Evolutionary conservation across 495 filamentous ascomycete genomes (phyloP), one percentile per base, ranked within the genome.

Genomic region (Glarea lozoyensis): DNA sequence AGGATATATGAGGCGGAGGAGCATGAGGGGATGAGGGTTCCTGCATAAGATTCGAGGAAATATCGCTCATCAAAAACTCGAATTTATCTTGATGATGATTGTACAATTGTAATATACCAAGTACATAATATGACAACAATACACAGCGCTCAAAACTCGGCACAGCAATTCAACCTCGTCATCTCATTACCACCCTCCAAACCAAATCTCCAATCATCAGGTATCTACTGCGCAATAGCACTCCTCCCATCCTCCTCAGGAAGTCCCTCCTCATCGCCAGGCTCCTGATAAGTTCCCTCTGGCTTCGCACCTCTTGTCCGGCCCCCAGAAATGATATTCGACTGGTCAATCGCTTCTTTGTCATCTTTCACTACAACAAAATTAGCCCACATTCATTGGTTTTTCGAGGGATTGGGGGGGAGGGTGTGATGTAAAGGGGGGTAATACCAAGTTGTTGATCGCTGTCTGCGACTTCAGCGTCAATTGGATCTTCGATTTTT

Each of bases 401-500:
- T 22, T 16, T 19, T 38, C n/a, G n/a, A n/a, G n/a, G n/a, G n/a
- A n/a, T n/a, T 37, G 33, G 15, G n/a, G 10, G 7, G n/a, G 25
- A 25, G 7, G 4, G 19, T 23, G 4, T 18, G 17, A 1, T 18
- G 31, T 35, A 4, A 23, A 29, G 20, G 23, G 42, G 13, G 24
- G 18, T 23, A 9, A 23, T 60, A 79, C 75, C 62, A 3, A 81
- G 51, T 22, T 66, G 60, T 44, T 64, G 58, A 46, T 78, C 68
- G 2, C 66, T 63, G 45, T 81, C 68, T 0, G 69, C 68, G 1
- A 55, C 59, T 1, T 37, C 58, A 16, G 59, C 47, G 30, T 67
- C 50, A 10, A 72, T 66, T 6, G 64, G 63, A 27, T 73, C 73
- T 30, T 75, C 68, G 1, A 79, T 58, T 0, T 56, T 51, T 31